phyloP scores from a whole-genome alignment of 306 rosid genomes.

The Phaseolus lunatus region DNA sequence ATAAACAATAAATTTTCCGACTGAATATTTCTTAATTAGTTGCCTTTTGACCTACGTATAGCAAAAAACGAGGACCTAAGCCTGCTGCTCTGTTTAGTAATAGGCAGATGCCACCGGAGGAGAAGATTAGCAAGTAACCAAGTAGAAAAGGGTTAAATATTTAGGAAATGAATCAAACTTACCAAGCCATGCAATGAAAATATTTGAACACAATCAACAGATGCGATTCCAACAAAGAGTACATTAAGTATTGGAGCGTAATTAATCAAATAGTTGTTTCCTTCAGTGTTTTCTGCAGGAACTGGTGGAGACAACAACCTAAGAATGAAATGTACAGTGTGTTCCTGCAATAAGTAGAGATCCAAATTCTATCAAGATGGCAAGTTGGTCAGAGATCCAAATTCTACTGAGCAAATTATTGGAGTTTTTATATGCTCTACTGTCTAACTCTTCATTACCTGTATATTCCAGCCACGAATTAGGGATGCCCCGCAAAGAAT shows the following conservation, averaged over 20 bases:
- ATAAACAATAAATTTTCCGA: neutral
- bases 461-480: conserved; percentile 93
- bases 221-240: conserved; percentile 84
- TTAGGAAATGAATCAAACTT: conserved; percentile 42
- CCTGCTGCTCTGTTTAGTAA: neutral
- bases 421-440: conserved; percentile 5
- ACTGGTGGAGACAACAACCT: conserved; percentile 86
- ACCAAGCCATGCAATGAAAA: conserved; percentile 97
- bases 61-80: neutral
- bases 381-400: conserved; percentile 4
- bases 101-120: neutral
- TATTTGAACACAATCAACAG: conserved; percentile 91
- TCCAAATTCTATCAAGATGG: conserved; percentile 41
- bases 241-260: conserved; percentile 85
- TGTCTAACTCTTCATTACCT: conserved; percentile 60
- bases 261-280: conserved; percentile 73
- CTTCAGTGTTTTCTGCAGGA: conserved; percentile 67
- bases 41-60: neutral
- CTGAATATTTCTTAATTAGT: conserved; percentile 5
- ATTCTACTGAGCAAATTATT: conserved; percentile 30
- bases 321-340: conserved; percentile 81
- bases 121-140: neutral
- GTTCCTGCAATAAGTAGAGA: conserved; percentile 75
- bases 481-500: conserved; percentile 96
- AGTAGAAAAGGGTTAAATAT: neutral